Percentiles rank a stretch among this genome's conserved stretches.
phyloP scores from a whole-genome alignment of 345 rosid genomes.

The Acer saccharum region DNA sequence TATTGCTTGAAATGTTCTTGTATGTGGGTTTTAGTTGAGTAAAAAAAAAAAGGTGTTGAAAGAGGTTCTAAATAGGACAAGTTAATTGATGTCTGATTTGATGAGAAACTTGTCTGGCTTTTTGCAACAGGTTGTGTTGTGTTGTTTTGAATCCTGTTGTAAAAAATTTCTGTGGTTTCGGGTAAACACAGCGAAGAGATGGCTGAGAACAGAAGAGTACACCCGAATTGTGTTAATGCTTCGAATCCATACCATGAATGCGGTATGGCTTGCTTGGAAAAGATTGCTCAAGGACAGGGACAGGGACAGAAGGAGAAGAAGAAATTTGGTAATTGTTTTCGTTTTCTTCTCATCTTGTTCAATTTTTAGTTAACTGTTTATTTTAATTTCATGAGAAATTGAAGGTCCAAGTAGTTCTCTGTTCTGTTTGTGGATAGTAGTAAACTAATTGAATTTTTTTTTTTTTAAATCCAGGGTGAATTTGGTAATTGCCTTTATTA shows the following conservation, averaged over 20 bases:
- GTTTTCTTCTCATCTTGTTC: background rate
- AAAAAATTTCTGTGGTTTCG: conserved; percentile 16
- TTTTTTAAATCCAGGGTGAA: no score
- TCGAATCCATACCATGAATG: conserved; percentile 70
- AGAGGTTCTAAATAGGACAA: background rate
- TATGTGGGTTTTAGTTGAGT: background rate
- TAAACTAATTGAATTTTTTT: no score
- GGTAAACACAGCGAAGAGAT: conserved; percentile 10
- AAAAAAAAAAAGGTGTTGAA: background rate
- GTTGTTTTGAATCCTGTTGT: conserved; percentile 15
- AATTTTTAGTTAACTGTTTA: background rate
- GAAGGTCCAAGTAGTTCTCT: background rate
- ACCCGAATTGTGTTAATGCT: conserved; percentile 50
- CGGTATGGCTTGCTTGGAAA: conserved; percentile 52
- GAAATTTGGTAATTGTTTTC: conserved; percentile 28
- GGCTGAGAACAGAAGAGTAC: conserved; percentile 38
- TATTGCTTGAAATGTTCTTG: background rate
- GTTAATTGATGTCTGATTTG: background rate
- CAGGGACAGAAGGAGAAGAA: conserved; percentile 17
- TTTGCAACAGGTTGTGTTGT: conserved; percentile 13
- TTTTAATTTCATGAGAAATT: background rate
- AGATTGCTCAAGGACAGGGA: conserved; percentile 43
- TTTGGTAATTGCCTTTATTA: no score
- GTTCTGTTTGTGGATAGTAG: background rate
- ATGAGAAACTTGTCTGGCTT: conserved; percentile 1